Evolutionary conservation across 1,139 yeast species (phyloP), one percentile per base, ranked within the genome.

Genomic region (Blastobotrys raffinosifermentans): DNA sequence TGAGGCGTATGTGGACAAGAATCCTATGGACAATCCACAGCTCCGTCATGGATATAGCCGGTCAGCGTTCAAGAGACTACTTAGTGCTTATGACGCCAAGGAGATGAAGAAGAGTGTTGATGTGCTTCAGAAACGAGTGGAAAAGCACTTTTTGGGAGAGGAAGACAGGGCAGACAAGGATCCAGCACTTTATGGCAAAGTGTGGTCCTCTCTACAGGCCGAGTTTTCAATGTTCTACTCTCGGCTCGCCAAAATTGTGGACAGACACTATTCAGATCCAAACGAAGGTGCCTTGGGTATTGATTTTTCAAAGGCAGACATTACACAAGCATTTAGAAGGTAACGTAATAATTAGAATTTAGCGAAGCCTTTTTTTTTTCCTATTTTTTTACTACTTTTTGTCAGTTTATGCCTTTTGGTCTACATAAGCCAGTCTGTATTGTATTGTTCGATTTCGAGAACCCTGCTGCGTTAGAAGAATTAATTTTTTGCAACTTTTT

Each of bases 41-140:
- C 72, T 69, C 46, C 75, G 80, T 45, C 81, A 79, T 48, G 78
- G 81, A 18, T 80, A 77, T 48, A 78, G 75, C 45, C 72, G 72
- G 49, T 70, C 75, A 35, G 70, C 74, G 17, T 63, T 85, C 43
- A 75, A 72, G 46, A 72, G 79, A 26, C 64, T 83, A 15, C 57
- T 82, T 26, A 56, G 70, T 1, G 69, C 70, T 3, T 78, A 77
- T 51, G 76, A 82, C 9, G 58, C 71, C 2, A 72, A 70, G 43
- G 93, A 82, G 38, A 63, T 87, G 21, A 61, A 69, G 18, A 58
- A 63, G 23, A 74, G 80, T 29, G 75, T 81, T 2, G 70, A 69
- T 10, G 75, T 72, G 19, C 65, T 85, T 25, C 72, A 74, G 39
- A 65, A 64, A 38, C 73, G 77, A 30, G 71, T 86, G 39, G 76